Conservation (phyloP, 2,329 filamentous ascomycete species). For the Xylaria sp. region DNA sequence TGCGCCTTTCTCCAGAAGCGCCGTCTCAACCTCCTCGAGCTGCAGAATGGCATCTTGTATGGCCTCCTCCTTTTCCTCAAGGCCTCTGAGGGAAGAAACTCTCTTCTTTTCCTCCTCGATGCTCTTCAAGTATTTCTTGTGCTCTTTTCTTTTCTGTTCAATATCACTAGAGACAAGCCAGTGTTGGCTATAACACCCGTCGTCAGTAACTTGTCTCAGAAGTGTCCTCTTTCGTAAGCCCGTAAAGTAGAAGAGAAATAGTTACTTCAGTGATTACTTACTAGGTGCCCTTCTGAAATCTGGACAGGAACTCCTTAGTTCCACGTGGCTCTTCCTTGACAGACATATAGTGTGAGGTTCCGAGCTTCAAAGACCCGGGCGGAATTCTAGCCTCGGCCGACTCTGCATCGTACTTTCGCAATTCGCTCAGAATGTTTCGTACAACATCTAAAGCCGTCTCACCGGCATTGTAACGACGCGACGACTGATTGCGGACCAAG, state of each 20-base stretch:
- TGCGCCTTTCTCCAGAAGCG: constrained; percentile 67
- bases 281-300: constrained; percentile 67
- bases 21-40: constrained; percentile 65
- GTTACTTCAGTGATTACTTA: constrained; percentile 14
- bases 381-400: constrained; percentile 39
- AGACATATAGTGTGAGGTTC: not conserved
- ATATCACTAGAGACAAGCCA: constrained; percentile 61
- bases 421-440: constrained; percentile 59
- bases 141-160: constrained; percentile 45
- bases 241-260: no score
- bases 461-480: constrained; percentile 53
- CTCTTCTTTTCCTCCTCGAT: constrained; percentile 53
- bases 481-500: constrained; percentile 51
- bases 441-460: constrained; percentile 71
- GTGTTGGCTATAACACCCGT: constrained; percentile 52
- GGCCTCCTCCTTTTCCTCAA: constrained; percentile 65
- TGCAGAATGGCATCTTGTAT: constrained; percentile 62
- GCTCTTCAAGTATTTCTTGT: constrained; percentile 50
- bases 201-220: constrained; percentile 3
- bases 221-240: not conserved
- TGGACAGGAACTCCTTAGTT: constrained; percentile 64
- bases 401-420: constrained; percentile 60
- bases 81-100: constrained; percentile 47
- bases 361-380: constrained; percentile 36
- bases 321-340: constrained; percentile 48